phyloP scores from a whole-genome alignment of 352 stramenopile genomes.

The Phytopythium helicoides region DNA sequence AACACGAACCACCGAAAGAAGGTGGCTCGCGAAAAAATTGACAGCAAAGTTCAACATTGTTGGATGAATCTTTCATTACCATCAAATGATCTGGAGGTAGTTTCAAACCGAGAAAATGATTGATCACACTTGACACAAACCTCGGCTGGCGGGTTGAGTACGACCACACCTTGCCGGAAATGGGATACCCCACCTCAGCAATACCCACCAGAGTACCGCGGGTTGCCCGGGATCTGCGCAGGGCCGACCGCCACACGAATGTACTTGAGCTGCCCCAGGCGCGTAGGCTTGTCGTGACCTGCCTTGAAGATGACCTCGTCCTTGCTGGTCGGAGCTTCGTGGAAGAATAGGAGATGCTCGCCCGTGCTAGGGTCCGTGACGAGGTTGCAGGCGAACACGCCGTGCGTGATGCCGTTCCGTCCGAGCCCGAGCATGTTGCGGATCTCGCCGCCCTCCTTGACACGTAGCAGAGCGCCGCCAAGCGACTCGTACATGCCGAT shows the following conservation, averaged over 20 bases:
- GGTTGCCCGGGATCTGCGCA: slow-evolving; percentile 31
- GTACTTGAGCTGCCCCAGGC: slow-evolving; percentile 36
- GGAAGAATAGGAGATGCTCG: slow-evolving; percentile 49
- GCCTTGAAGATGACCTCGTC: slow-evolving; percentile 34
- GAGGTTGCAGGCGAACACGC: slow-evolving; percentile 56
- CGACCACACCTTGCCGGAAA: too few species aligned
- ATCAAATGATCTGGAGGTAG: too few species aligned
- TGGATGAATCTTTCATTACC: too few species aligned
- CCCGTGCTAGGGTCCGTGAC: slow-evolving; percentile 35
- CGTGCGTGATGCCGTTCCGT: slow-evolving; percentile 45
- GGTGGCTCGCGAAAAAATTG: too few species aligned
- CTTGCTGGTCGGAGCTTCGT: slow-evolving; percentile 36
- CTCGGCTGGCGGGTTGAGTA: too few species aligned
- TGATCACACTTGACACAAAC: too few species aligned
- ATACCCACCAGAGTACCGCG: slow-evolving; percentile 57
- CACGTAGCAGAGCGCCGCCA: slow-evolving; percentile 40
- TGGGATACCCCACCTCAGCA: slow-evolving; percentile 18
- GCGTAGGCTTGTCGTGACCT: slow-evolving; percentile 20
- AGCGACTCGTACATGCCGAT: slow-evolving; percentile 39
- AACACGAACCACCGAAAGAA: neutral
- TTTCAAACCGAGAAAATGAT: too few species aligned
- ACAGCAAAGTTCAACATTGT: too few species aligned
- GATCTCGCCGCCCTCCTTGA: slow-evolving; percentile 54
- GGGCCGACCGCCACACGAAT: slow-evolving; percentile 47
- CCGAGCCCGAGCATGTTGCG: slow-evolving; percentile 48